Evolutionary conservation across 257 asterid genomes (phyloP), one percentile per base, ranked within the genome.

Genomic region (Jacaranda copaia): DNA sequence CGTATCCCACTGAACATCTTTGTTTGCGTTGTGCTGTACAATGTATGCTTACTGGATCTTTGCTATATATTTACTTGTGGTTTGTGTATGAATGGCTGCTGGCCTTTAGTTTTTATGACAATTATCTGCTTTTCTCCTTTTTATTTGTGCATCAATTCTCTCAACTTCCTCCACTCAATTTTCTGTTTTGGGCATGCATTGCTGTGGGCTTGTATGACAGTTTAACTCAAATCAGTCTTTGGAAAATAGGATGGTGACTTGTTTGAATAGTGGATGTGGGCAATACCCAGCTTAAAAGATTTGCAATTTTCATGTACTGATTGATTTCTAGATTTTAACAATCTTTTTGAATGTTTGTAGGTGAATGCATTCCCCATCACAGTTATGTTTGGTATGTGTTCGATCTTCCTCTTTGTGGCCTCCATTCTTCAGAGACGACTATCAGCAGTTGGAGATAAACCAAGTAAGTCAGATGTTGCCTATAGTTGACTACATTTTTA

Each of bases 331-430:
- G 15, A 20, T 10, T 36, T 1, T 69, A 58, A 70, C 65, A 70
- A 16, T 38, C 68, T 83, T 70, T 51, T 43, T 59, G 49, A 39
- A 36, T 69, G 19, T 63, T 53, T 84, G 73, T 52, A 94, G 98
- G 98, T 94, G 49, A 85, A 89, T 64, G 98, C 96, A 35, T 90
- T 94, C 86, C 98, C 98, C 85, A 92, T 94, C 85, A 87, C 96
- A 7, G 85, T 94, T 19, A 94, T 94, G 97, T 94, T 94, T 71
- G 97, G 97, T 36, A 92, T 94, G 98, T 94, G 98, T 84, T 94
- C 98, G 19, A 89, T 94, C 73, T 94, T 94, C 92, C 97, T 94
- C 72, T 87, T 92, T 60, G 80, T 92, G 78, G 97, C 98, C 45
- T 90, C 96, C 81, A 74, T 94, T 80, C 84, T 94, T 57, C 98